Evolutionary conservation across 2,329 filamentous ascomycete genomes (phyloP), one percentile per base, ranked within the genome.

Genomic region (Sporothrix brasiliensis): DNA sequence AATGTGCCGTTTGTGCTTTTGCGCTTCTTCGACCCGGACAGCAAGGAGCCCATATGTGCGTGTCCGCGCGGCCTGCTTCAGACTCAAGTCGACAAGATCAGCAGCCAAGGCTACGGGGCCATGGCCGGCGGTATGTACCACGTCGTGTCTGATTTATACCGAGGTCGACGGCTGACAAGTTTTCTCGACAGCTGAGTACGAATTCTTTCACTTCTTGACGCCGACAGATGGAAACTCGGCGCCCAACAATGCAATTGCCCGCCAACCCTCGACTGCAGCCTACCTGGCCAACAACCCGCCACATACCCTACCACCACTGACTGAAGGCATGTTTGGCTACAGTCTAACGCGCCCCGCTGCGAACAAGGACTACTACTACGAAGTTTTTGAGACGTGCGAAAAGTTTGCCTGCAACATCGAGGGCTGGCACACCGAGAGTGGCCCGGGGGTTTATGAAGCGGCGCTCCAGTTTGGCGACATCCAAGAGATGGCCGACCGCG

Each of bases 301-400:
- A 16, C 83, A 90, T 65, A 80, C 88, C n/a, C 86, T 97, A 10
- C 92, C 92, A 0, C 84, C 91, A 30, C 82, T 97, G 67, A 97
- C 94, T 10, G 92, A 97, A 77, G 94, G 94, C 77, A 97, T 97
- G 94, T 97, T 97, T 76, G 94, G 93, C 71, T 97, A 97, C 83
- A 95, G 92, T 73, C 83, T 97, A 74, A 97, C 92, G 11, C 86
- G 93, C 27, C 92, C 94, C 0, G 88, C 94, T 1, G 92, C 96
- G 77, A 97, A 97, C 80, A 89, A 96, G 80, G 92, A 95, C 54
- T 97, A 94, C 82, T 97, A 92, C 81, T 97, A 97, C 79, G 88
- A 91, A 60, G 87, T 97, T 66, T 97, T 92, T 80, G 88, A 96
- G 74, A 87, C 90, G 0, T 96, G 93, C 81, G 85, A 87, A 74